Evolutionary conservation across 805 yeast species (phyloP), one percentile per base, ranked within the genome.

Genomic region (Torulaspora microellipsoides): DNA sequence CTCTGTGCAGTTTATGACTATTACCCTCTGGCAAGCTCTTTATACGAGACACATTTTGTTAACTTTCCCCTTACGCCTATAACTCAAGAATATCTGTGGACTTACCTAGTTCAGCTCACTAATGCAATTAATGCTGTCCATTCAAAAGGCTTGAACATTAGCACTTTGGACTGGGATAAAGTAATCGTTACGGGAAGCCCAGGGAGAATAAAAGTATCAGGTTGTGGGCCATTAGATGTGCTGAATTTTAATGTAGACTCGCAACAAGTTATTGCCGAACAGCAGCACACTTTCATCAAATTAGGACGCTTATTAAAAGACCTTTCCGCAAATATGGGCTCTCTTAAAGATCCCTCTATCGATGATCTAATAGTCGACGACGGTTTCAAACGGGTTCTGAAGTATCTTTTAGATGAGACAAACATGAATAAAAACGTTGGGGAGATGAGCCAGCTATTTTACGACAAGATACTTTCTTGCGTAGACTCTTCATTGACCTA

Each of bases 1-100:
- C 71, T 93, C 44, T 75, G 88, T 33, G 69, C 89, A 34, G 83
- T 85, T 4, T 87, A 88, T 65, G 97, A 91, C 58, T 93, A 80
- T 62, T 85, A 76, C 62, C 97, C 99, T 17, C 70, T 79, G 47
- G 75, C 95, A 1, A 69, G 69, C 43, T 85, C 95, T 1, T 67
- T 91, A 37, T 68, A 71, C 44, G 95, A 88, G 48, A 71, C 74
- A 14, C 93, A 87, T 66, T 71, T 80, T 52, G 69, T 72, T 37
- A 55, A 56, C 41, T 55, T 55, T 45, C 63, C 60, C 9, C 37
- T 52, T 13, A 51, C 46, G 15, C 56, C 60, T 9, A 51, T 85
- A 2, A 79, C 83, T 0, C 89, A 83, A 58, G 76, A 78, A 8
- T 58, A 77, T 9, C 64, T 91, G 36, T 88, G 97, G 96, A 66